Evolutionary conservation across 805 yeast species (phyloP), one percentile per base, ranked within the genome.

Genomic region (Metschnikowia lunata): DNA sequence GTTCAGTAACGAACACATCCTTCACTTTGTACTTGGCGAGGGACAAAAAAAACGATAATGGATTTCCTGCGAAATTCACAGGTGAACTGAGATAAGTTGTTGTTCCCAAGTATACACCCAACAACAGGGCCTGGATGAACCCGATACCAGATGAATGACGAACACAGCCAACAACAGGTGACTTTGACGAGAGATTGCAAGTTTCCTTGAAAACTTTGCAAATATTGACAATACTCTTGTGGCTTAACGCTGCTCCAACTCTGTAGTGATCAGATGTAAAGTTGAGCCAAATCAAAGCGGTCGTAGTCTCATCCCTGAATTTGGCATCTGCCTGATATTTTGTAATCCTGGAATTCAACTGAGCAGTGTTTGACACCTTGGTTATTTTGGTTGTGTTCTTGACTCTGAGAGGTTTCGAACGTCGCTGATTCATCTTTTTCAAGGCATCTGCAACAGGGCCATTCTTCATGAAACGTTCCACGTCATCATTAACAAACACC

Each of bases 141-240:
- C 99, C 99, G 26, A 91, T 63, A 0, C 97, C 97, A 2, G 76
- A 66, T 1, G 88, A 79, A 53, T 90, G 91, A 36, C 95, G 79
- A 8, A 88, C 95, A 62, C 96, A 82, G 0, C 96, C 96, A 34
- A 91, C 72, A 7, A 93, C 71, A 0, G 97, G 83, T 34, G 80
- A 78, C 30, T 77, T 74, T 33, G 85, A 76, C 11, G 83, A 75
- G 65, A 93, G 72, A 48, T 88, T 91, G 57, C 96, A 87, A 0
- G 98, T 91, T 59, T 91, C 97, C 55, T 93, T 91, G 58, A 88
- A 76, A 15, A 87, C 85, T 56, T 90, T 88, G 63, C 97, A 89
- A 62, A 87, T 76, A 2, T 88, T 83, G 53, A 90, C 64, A 10
- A 93, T 67, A 39, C 79, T 76, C 34, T 73, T 66, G 59, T 86